These are phyloP conservation scores for Claviceps purpurea DNA, from an alignment of 2,329 filamentous ascomycete genomes.

Conservation along the genomic window DNA sequence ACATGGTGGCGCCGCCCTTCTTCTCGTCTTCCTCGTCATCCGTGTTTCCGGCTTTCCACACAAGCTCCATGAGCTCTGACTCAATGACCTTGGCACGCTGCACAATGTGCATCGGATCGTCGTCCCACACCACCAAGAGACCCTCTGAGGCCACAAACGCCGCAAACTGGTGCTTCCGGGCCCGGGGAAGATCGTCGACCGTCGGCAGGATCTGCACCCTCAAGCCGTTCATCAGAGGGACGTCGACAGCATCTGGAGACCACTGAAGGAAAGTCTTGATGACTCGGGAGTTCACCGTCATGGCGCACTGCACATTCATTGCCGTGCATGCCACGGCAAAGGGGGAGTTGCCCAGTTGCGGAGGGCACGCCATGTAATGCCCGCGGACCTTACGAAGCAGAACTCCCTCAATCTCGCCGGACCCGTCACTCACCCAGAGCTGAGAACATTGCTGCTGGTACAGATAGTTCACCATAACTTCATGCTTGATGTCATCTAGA, in stretches of 20 bases:
- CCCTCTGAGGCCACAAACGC: conserved; percentile 62
- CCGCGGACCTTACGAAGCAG: conserved; percentile 54
- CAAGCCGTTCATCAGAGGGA: conserved; percentile 65
- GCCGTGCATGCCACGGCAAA: conserved; percentile 52
- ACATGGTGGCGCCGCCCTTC: conserved; percentile 25
- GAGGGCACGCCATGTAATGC: conserved; percentile 61
- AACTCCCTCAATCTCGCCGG: conserved; percentile 57
- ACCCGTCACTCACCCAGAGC: conserved; percentile 60
- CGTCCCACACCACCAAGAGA: conserved; percentile 69
- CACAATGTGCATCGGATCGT: conserved; percentile 59
- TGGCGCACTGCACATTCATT: conserved; percentile 65
- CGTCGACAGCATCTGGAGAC: conserved; percentile 59
- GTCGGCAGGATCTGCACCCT: conserved; percentile 62
- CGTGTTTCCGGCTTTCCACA: conserved; percentile 50
- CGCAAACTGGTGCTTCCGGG: conserved; percentile 67
- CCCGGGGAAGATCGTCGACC: conserved; percentile 54
- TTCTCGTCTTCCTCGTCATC: conserved; percentile 43
- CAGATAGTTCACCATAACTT: conserved; percentile 73
- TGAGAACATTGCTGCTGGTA: conserved; percentile 67
- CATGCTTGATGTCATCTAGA: conserved; percentile 62
- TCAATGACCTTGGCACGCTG: conserved; percentile 59
- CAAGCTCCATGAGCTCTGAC: conserved; percentile 61
- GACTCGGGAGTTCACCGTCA: conserved; percentile 69
- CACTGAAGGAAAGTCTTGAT: conserved; percentile 66
- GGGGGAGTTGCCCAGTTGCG: conserved; percentile 45